A percentile compares a stretch with the other conserved stretches of the same genome.
Evolutionary conservation across 2,329 filamentous ascomycete genomes (phyloP).

Genomic region (Lasiodiplodia citricola): DNA sequence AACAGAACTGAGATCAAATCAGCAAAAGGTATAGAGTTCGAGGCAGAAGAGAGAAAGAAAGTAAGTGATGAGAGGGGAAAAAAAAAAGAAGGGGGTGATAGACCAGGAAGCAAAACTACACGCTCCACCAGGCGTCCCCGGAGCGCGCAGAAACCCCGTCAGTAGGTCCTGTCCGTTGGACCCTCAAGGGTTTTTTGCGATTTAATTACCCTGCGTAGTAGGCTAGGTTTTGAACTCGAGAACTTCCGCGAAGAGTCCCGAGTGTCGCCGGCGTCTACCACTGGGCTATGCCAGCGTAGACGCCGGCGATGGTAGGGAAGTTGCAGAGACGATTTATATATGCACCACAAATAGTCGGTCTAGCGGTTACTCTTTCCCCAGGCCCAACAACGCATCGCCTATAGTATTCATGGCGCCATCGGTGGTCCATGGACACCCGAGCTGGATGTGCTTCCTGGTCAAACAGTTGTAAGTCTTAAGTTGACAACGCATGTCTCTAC

Average conservation of each 20-base stretch:
- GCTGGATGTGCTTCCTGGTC: too few species aligned
- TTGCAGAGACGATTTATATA: background rate
- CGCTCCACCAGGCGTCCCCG: background rate
- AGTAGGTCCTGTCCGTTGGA: background rate
- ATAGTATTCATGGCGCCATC: too few species aligned
- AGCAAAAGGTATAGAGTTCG: background rate
- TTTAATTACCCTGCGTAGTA: background rate
- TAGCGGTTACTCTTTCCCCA: background rate
- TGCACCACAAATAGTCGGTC: background rate
- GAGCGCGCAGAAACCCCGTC: background rate
- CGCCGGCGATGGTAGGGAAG: background rate
- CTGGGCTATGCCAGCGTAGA: background rate
- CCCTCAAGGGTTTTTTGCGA: background rate
- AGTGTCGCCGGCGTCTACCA: background rate
- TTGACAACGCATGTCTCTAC: too few species aligned
- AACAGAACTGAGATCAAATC: background rate
- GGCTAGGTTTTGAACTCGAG: background rate
- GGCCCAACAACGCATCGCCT: too few species aligned
- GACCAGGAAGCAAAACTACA: background rate
- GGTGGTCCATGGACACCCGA: too few species aligned
- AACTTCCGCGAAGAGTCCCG: background rate
- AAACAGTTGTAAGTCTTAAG: too few species aligned
- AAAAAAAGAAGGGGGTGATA: background rate
- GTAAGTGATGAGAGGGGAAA: background rate
- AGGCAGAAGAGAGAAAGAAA: background rate